Evolutionary conservation across 257 asterid genomes (phyloP).

Genomic region (Fraxinus cuspidata): DNA sequence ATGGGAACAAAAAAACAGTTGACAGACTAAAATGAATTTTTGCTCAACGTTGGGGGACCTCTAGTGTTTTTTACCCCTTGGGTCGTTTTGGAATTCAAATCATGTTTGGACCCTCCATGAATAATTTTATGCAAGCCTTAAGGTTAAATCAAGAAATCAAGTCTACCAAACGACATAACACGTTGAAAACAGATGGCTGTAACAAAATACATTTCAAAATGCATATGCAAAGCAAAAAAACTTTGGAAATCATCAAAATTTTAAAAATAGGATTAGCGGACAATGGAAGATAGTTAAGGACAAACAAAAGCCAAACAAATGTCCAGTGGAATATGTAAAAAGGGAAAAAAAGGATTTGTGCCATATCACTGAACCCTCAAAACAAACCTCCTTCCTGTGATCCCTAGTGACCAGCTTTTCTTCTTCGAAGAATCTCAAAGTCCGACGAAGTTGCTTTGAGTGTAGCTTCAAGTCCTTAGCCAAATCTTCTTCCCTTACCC

Average conservation of each 20-base stretch:
- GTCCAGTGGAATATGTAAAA: slow-evolving; percentile 13
- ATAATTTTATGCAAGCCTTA: background rate
- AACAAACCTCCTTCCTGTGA: slow-evolving; percentile 88
- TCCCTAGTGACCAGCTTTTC: slow-evolving; percentile 89
- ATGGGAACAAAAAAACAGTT: background rate
- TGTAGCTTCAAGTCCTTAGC: slow-evolving; percentile 97
- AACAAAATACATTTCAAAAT: background rate
- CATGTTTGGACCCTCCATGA: background rate
- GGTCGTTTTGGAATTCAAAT: background rate
- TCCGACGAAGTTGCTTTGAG: slow-evolving; percentile 92
- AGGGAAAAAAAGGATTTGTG: slow-evolving; percentile 19
- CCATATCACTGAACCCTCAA: slow-evolving; percentile 31
- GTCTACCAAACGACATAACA: background rate
- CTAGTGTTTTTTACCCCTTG: background rate
- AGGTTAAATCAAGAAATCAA: background rate
- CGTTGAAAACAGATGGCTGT: background rate
- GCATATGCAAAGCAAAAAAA: background rate
- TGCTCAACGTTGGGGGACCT: background rate
- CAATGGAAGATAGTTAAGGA: slow-evolving; percentile 7
- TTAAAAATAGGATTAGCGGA: slow-evolving; percentile 9
- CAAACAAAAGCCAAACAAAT: background rate
- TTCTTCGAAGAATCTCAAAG: slow-evolving; percentile 87
- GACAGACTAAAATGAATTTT: background rate
- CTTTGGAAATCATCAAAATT: background rate
- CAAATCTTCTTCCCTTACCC: slow-evolving; percentile 98